phyloP scores from a whole-genome alignment of 345 rosid species.

The Syzygium aromaticum region DNA sequence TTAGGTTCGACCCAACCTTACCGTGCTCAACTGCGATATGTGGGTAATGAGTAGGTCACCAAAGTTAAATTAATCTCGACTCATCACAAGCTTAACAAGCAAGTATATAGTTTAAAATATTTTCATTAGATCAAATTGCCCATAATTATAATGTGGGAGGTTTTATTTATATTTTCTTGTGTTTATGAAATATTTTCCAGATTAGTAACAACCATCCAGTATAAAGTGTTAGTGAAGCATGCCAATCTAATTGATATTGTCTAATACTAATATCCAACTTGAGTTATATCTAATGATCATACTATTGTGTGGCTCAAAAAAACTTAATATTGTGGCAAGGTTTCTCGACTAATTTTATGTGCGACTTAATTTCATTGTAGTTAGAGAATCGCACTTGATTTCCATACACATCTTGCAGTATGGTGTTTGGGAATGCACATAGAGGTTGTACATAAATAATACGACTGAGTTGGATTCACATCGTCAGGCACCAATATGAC shows the following conservation, averaged over 20 bases:
- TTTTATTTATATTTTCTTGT: background rate
- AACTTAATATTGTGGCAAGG: background rate
- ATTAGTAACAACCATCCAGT: background rate
- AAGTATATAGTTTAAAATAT: background rate
- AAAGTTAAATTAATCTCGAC: background rate
- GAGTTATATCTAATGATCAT: background rate
- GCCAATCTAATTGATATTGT: background rate
- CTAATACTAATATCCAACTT: background rate
- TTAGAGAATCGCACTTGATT: background rate
- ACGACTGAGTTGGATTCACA: background rate
- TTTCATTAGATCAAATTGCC: background rate
- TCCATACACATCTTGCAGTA: background rate
- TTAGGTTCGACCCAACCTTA: background rate
- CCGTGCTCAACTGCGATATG: background rate
- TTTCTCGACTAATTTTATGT: background rate
- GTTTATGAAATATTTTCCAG: background rate
- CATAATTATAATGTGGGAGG: background rate
- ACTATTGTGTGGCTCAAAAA: background rate
- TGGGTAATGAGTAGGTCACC: background rate
- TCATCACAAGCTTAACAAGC: background rate
- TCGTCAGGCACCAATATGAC: fast-evolving
- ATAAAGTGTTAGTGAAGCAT: background rate
- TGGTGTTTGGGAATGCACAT: background rate
- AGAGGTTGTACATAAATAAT: background rate
- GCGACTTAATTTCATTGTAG: background rate